phyloP scores from a whole-genome alignment of 2,329 filamentous ascomycete genomes.

The Fonsecaea multimorphosa region DNA sequence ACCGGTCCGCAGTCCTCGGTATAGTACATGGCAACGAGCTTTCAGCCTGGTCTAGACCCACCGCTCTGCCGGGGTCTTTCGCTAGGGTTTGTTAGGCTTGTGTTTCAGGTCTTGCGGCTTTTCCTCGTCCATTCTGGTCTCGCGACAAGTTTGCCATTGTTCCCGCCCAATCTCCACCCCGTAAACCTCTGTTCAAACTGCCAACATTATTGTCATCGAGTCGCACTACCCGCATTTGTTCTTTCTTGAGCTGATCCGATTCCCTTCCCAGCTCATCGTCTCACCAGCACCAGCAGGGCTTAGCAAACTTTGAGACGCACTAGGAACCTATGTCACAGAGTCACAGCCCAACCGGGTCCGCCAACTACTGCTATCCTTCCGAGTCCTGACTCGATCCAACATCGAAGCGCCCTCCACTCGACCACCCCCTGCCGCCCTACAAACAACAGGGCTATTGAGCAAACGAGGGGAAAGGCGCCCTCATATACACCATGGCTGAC shows the following conservation, averaged over 20 bases:
- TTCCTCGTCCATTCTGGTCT: slow-evolving; percentile 18
- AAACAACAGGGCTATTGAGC: slow-evolving; percentile 6
- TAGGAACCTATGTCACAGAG: slow-evolving; percentile 4
- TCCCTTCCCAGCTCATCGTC: background rate
- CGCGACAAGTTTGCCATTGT: slow-evolving; percentile 15
- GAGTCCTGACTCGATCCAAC: slow-evolving; percentile 10
- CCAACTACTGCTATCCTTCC: background rate
- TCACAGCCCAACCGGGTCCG: background rate
- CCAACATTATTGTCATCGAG: slow-evolving; percentile 7
- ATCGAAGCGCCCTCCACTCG: background rate
- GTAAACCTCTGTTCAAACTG: slow-evolving; percentile 5
- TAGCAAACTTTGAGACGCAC: background rate
- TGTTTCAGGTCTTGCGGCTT: slow-evolving; percentile 34
- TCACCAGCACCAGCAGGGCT: slow-evolving; percentile 1
- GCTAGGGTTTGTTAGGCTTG: slow-evolving; percentile 13
- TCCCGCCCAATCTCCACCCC: slow-evolving; percentile 14
- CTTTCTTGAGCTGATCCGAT: background rate
- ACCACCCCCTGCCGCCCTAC: slow-evolving; percentile 7
- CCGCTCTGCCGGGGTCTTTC: background rate
- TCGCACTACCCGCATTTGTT: slow-evolving; percentile 3
- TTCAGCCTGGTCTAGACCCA: slow-evolving; percentile 6
- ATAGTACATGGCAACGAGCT: background rate
- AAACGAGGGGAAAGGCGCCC: slow-evolving; percentile 10
- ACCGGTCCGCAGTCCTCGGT: background rate
- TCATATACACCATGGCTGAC: slow-evolving; percentile 46